These are phyloP conservation scores for Colletotrichum somersetense DNA, from an alignment of 2,329 filamentous ascomycete genomes.

Conservation along the genomic window DNA sequence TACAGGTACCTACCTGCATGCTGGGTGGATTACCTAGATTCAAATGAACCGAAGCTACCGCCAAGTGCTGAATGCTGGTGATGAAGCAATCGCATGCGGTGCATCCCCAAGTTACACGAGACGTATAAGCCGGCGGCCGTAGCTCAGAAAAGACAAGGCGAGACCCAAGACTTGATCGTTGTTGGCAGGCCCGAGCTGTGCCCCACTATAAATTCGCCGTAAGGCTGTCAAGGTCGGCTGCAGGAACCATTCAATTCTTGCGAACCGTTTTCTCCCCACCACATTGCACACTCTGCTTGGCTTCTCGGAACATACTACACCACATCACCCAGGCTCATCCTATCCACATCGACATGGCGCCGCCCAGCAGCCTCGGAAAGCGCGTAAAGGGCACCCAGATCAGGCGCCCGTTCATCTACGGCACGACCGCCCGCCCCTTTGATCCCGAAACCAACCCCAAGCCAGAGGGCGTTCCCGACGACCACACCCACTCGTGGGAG, in stretches of 20 bases:
- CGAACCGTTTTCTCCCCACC: constrained; percentile 10
- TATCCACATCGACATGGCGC: constrained; percentile 62
- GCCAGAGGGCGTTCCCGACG: constrained; percentile 80
- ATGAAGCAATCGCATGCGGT: no score
- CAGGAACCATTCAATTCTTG: constrained; percentile 23
- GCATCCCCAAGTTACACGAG: background rate
- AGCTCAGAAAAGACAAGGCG: background rate
- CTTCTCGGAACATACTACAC: constrained; percentile 11
- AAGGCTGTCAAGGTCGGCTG: constrained; percentile 13
- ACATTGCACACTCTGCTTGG: constrained; percentile 10
- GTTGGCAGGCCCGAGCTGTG: background rate
- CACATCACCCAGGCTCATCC: background rate
- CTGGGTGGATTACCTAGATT: background rate
- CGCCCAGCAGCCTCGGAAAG: constrained; percentile 69
- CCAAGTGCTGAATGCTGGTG: background rate
- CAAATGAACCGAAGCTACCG: background rate
- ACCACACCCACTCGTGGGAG: constrained; percentile 97
- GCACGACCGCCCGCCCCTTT: constrained; percentile 83
- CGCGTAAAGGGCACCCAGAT: constrained; percentile 76
- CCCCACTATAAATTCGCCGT: constrained; percentile 15
- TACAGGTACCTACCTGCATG: background rate
- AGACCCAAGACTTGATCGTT: background rate
- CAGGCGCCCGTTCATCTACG: constrained; percentile 77
- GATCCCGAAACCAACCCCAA: constrained; percentile 83
- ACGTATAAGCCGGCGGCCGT: no score